phyloP scores from a whole-genome alignment of 2,329 filamentous ascomycete species.

The Ceratocystis diversiconidia region DNA sequence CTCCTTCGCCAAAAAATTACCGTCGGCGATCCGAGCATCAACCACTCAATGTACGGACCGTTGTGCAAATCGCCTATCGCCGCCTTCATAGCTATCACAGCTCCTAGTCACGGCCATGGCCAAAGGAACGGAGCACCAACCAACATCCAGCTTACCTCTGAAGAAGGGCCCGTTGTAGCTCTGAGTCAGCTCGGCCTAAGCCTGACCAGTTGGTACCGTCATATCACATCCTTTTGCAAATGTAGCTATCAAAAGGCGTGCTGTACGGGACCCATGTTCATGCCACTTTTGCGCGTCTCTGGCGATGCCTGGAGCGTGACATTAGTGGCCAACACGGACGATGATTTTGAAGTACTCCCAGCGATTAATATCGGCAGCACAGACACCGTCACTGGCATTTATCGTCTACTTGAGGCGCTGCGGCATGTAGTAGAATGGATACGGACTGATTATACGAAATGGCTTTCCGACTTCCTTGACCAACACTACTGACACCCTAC shows the following conservation, averaged over 20 bases:
- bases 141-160: neutral
- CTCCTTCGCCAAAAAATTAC: slow-evolving; percentile 6
- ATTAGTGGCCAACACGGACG: slow-evolving; percentile 14
- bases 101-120: slow-evolving; percentile 5
- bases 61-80: slow-evolving; percentile 14
- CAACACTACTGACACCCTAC: slow-evolving; percentile 5
- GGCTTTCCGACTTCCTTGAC: slow-evolving; percentile 15
- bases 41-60: slow-evolving; percentile 16
- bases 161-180: neutral
- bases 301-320: slow-evolving; percentile 14
- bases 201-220: slow-evolving; percentile 8
- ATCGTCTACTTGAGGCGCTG: slow-evolving; percentile 13
- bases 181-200: slow-evolving; percentile 11
- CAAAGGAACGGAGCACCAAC: neutral
- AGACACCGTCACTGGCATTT: slow-evolving; percentile 14
- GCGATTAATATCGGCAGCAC: slow-evolving; percentile 15
- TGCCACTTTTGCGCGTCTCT: slow-evolving; percentile 14
- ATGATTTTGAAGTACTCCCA: slow-evolving; percentile 16
- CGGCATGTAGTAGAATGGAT: slow-evolving; percentile 13
- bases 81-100: slow-evolving; percentile 10
- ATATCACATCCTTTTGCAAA: slow-evolving; percentile 14
- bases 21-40: slow-evolving; percentile 8
- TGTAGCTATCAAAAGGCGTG: slow-evolving; percentile 10
- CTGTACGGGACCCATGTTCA: slow-evolving; percentile 12
- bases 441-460: slow-evolving; percentile 12